Percentiles rank a stretch among this genome's conserved stretches.
Evolutionary conservation across 768 basidiomycete species (phyloP).

Genomic region (Pleurotus tuber-regium): DNA sequence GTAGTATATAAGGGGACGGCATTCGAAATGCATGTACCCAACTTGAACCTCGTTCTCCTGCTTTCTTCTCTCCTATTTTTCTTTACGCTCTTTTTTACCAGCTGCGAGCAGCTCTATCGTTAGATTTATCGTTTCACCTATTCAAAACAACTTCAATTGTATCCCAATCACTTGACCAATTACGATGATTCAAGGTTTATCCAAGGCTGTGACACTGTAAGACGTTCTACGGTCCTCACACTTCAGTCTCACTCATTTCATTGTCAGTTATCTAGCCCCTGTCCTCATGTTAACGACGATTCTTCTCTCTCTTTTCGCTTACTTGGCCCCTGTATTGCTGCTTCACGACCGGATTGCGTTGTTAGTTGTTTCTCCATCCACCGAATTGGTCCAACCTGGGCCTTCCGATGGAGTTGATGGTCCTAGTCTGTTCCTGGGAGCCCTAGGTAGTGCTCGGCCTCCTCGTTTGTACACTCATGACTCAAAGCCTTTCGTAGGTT

Average conservation of each 20-base stretch:
- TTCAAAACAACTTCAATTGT: neutral
- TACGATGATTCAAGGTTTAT: slow-evolving; percentile 67
- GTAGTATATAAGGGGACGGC: neutral
- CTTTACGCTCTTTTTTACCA: neutral
- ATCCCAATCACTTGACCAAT: neutral
- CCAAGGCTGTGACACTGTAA: slow-evolving; percentile 57
- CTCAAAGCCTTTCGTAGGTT: slow-evolving; percentile 43
- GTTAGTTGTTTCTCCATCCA: slow-evolving; percentile 60
- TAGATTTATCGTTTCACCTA: neutral
- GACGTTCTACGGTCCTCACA: neutral
- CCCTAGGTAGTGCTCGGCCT: slow-evolving; percentile 60
- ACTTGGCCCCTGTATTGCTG: slow-evolving; percentile 61
- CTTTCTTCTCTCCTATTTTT: neutral
- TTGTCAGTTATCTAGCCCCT: slow-evolving; percentile 53
- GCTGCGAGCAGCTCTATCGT: slow-evolving; percentile 4
- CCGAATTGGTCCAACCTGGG: slow-evolving; percentile 28
- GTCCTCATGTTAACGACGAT: slow-evolving; percentile 63
- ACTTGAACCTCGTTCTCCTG: neutral
- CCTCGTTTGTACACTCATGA: too few species aligned
- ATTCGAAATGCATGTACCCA: neutral
- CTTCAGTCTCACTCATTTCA: neutral
- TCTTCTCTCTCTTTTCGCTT: slow-evolving; percentile 63
- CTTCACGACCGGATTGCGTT: slow-evolving; percentile 63
- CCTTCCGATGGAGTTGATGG: slow-evolving; percentile 50
- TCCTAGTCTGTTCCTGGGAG: slow-evolving; percentile 64